Base-by-base conservation (phyloP, 345 rosid species). In the Physaria fendleri region DNA sequence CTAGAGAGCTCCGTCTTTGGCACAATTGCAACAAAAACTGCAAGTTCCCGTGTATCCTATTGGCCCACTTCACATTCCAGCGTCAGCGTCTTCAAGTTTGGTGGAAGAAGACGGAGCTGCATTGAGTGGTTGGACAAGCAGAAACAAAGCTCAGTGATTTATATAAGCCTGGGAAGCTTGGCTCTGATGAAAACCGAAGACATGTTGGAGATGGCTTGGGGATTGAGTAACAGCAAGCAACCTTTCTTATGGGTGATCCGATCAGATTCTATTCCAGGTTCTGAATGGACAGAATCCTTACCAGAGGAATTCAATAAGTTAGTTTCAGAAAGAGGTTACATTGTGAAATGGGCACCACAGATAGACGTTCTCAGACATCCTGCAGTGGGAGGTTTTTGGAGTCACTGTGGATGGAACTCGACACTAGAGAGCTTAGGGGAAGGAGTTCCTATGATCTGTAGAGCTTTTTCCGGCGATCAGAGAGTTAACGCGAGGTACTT, bases 121-220 rank as follows among this genome's bases (percentile, higher is more conserved):
- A 65, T 82, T 8, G 32, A 68, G 40, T 79, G 87, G 87, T 38
- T 91, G 41, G 57, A 73, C 69, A 64, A 47, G 13, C 85, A 66
- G 10, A 21, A 71, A 25, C 68, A 49, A 9, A 46, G 64, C 1
- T 80, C 92, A 0, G 86, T 85, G 5, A 73, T 66, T 0, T 88
- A 85, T 64, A 71, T 91, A 41, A 74, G 89, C 62, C 77, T 91
- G 25, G 96, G 96, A 20, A 83, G 82, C 57, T 34, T 78, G 30
- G 71, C 62, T 65, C 38, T 75, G 18, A 60, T 59, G 35, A 25
- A 59, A 44, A 39, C 44, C 12, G 45, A 46, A 15, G 59, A 71
- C 11, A 4, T 40, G 68, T 39, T 44, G 66, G 69, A 71, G 40
- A 71, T 75, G 73, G 79, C 76, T 7, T 40, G 74, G 72, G 81